These are phyloP conservation scores for Capronia coronata DNA, from an alignment of 2,329 filamentous ascomycete species.

Conservation along the genomic window DNA sequence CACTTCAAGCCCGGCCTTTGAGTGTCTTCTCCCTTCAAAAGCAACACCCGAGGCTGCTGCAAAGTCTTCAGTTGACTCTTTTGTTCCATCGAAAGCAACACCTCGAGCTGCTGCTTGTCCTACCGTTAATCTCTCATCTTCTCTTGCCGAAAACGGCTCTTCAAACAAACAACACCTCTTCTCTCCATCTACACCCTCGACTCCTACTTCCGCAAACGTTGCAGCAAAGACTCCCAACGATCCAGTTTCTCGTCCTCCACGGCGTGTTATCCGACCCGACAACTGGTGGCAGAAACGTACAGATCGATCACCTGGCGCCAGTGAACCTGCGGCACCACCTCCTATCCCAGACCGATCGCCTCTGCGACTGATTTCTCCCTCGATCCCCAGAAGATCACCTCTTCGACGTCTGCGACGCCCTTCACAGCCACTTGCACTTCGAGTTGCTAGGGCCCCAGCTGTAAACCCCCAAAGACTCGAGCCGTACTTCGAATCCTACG, in stretches of 20 bases:
- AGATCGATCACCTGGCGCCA: neutral
- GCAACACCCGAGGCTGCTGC: neutral
- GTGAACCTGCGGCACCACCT: slow-evolving; percentile 2
- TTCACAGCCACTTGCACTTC: neutral
- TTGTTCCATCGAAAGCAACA: too few species aligned
- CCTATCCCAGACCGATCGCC: slow-evolving; percentile 9
- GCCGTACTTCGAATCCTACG: neutral
- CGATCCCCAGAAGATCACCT: slow-evolving; percentile 10
- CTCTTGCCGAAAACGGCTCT: slow-evolving; percentile 1
- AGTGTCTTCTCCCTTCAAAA: neutral
- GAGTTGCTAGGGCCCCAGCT: neutral
- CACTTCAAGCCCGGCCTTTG: neutral
- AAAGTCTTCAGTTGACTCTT: too few species aligned
- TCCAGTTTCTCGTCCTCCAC: slow-evolving; percentile 3
- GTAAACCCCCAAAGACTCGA: neutral
- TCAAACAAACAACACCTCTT: neutral
- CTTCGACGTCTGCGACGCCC: slow-evolving; percentile 6
- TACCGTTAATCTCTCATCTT: neutral
- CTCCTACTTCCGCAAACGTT: neutral
- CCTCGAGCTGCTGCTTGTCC: too few species aligned
- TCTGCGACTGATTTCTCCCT: slow-evolving; percentile 8
- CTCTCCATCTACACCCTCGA: neutral
- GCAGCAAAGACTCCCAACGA: neutral
- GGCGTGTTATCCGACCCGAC: slow-evolving; percentile 9
- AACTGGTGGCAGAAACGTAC: slow-evolving; percentile 16